These are phyloP conservation scores for Colletotrichum nymphaeae DNA, from an alignment of 2,329 filamentous ascomycete species.

Conservation along the genomic window DNA sequence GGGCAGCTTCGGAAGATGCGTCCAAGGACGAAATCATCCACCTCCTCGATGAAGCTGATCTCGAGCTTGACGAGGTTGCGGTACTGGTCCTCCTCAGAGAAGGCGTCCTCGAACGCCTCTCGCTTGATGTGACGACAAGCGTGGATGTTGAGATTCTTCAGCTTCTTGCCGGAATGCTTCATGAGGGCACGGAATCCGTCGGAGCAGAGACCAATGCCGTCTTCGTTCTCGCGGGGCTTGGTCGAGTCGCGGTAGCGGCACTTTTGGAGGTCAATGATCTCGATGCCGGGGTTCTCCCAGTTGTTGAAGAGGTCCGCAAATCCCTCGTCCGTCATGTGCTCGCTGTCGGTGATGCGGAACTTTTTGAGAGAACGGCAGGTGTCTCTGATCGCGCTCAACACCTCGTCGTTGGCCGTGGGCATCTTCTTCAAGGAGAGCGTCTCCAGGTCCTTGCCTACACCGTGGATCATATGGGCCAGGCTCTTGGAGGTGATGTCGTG, in stretches of 20 bases:
- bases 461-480: constrained; percentile 70
- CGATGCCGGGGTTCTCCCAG: constrained; percentile 81
- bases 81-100: constrained; percentile 71
- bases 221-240: constrained; percentile 72
- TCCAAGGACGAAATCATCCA: constrained; percentile 73
- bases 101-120: constrained; percentile 79
- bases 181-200: constrained; percentile 84
- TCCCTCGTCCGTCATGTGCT: constrained; percentile 78
- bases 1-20: constrained; percentile 74
- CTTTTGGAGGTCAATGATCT: constrained; percentile 79
- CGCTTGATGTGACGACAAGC: constrained; percentile 85
- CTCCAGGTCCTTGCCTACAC: constrained; percentile 73
- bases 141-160: constrained; percentile 80
- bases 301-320: constrained; percentile 78
- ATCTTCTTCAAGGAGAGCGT: constrained; percentile 84
- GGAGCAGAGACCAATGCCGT: constrained; percentile 79
- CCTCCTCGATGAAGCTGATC: constrained; percentile 78
- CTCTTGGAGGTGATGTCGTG: constrained; percentile 65
- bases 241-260: constrained; percentile 81
- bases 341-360: constrained; percentile 84
- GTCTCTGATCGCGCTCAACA: constrained; percentile 78
- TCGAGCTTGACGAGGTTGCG: constrained; percentile 78
- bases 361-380: constrained; percentile 78
- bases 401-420: constrained; percentile 71
- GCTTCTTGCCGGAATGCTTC: constrained; percentile 77